Evolutionary conservation across 1,139 yeast species (phyloP).

Genomic region (Hemisphaericaspora lyxosophila): DNA sequence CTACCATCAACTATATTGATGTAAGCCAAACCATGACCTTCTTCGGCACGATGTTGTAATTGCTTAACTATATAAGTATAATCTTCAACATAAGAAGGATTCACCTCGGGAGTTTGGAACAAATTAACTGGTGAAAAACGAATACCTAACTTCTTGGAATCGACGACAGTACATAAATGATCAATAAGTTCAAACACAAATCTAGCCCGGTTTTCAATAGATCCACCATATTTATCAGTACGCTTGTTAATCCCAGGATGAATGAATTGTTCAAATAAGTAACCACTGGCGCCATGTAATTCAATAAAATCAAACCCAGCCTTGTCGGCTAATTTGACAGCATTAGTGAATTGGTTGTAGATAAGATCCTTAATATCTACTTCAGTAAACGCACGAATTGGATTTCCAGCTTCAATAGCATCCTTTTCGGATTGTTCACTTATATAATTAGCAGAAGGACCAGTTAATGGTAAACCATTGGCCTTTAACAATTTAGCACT

Average conservation of each 20-base stretch:
- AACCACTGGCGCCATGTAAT: conserved; percentile 70
- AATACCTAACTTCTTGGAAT: conserved; percentile 43
- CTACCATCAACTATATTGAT: conserved; percentile 53
- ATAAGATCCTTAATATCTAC: conserved; percentile 44
- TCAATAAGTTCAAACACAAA: conserved; percentile 58
- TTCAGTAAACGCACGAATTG: conserved; percentile 39
- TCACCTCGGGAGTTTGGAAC: conserved; percentile 38
- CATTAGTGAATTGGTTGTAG: conserved; percentile 33
- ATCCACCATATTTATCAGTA: conserved; percentile 54
- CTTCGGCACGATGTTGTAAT: conserved; percentile 38
- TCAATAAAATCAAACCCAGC: conserved; percentile 75
- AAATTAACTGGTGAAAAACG: conserved; percentile 60
- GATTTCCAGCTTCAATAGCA: conserved; percentile 32
- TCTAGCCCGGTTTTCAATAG: conserved; percentile 63
- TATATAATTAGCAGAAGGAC: conserved; percentile 26
- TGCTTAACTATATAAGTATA: conserved; percentile 35
- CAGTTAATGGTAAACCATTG: conserved; percentile 24
- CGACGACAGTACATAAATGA: conserved; percentile 44
- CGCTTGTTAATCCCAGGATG: conserved; percentile 48
- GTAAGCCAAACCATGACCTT: conserved; percentile 47
- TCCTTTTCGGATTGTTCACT: conserved; percentile 24
- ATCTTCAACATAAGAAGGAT: conserved; percentile 31
- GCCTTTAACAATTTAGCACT: conserved; percentile 41
- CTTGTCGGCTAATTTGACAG: conserved; percentile 47
- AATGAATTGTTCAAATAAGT: conserved; percentile 61